Base-by-base conservation (phyloP, 2,329 filamentous ascomycete genomes). In the Aspergillus sp. region DNA sequence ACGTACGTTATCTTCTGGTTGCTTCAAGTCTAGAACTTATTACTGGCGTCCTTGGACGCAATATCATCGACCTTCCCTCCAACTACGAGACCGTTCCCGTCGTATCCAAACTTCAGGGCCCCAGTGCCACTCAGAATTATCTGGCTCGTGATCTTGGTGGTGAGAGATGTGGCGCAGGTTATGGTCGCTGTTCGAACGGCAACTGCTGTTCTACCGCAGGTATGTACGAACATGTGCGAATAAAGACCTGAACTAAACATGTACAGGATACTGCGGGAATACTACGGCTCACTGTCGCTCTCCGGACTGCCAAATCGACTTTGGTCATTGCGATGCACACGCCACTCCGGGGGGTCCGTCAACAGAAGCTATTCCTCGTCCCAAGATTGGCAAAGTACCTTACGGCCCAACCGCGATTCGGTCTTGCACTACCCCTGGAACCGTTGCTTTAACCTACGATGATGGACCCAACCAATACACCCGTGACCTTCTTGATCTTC, bases 401-500 rank as follows among this genome's bases (percentile, higher is more conserved):
- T 78, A 77, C 48, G 74, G 70, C 1, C 70, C 70, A 20, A 56
- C 61, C 8, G 64, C 68, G 17, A 74, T 78, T 53, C 70, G 71
- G 33, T 68, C 71, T 11, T 80, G 79, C 62, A 69, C 65, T 40
- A 76, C 77, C n/a, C 76, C 80, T 3, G 84, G 86, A 52, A 83
- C 83, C 11, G 80, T 89, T 64, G 87, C 87, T 17, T 70, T 89
- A 55, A 89, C 86, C 1, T 89, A 83, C 63, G 87, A 89, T 63
- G 87, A 89, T 68, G 87, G 87, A 1, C 87, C 86, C 20, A 83
- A 83, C 61, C 71, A 79, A 19, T 88, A 85, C 70, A 89, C 86
- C 1, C 73, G 74, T 41, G 81, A 86, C 59, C 79, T 89, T 12
- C 77, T 89, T 12, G 83, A 89, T 65, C 77, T 87, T 54, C 78